phyloP scores from a whole-genome alignment of 2,329 filamentous ascomycete species.

The Aspergillus luchuensis region DNA sequence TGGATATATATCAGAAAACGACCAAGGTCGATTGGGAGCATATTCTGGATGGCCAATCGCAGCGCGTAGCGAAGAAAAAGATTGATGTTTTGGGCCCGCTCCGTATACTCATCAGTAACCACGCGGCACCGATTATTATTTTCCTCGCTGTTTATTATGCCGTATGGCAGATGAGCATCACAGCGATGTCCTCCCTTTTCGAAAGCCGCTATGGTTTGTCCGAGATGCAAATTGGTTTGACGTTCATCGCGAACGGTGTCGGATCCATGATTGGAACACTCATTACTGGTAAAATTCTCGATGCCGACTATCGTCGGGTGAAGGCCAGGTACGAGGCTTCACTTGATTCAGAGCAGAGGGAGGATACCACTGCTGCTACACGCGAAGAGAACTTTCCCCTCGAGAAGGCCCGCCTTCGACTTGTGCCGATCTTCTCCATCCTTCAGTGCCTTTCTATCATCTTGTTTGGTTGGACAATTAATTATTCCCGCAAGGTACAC shows the following conservation, averaged over 20 bases:
- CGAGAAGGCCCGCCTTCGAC: conserved; percentile 55
- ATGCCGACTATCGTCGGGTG: conserved; percentile 53
- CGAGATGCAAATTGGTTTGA: conserved; percentile 52
- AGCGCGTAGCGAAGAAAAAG: conserved; percentile 29
- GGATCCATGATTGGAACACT: conserved; percentile 58
- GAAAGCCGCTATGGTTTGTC: conserved; percentile 45
- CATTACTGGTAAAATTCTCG: conserved; percentile 55
- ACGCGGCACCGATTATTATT: conserved; percentile 48
- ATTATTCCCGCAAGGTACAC: conserved; percentile 44
- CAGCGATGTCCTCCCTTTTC: conserved; percentile 55
- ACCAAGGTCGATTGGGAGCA: conserved; percentile 4
- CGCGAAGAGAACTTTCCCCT: conserved; percentile 46
- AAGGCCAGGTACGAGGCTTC: conserved; percentile 33
- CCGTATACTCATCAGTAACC: conserved; percentile 50
- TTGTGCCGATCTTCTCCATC: conserved; percentile 49
- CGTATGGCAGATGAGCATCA: conserved; percentile 60
- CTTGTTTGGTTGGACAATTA: conserved; percentile 57
- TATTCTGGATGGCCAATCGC: not conserved
- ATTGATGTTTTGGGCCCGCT: conserved; percentile 52
- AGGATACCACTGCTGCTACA: not conserved
- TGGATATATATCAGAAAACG: conserved; percentile 10
- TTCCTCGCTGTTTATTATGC: conserved; percentile 56
- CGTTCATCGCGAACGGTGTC: conserved; percentile 58
- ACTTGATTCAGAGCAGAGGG: not conserved
- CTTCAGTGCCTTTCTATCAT: conserved; percentile 52